Base-by-base conservation (phyloP, 148 eudicot genomes). In the Cornus controversa region DNA sequence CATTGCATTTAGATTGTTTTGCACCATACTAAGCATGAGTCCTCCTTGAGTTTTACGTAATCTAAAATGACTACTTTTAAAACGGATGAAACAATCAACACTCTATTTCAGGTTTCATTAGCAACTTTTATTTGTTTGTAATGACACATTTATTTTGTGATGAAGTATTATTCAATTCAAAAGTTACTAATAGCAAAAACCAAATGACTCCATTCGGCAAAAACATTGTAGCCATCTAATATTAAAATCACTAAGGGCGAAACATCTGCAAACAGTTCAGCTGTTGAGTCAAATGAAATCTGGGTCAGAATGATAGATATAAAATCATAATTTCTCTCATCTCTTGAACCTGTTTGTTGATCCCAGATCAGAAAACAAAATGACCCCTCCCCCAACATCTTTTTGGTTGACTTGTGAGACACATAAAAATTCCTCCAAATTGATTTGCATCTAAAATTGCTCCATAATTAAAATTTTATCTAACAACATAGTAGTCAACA, bases 181-280 rank as follows among this genome's bases (percentile, higher is more conserved):
- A 60, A 22, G 8, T 8, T 6, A 1, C 9, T 18, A 60, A 22
- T n/a, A 4, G 20, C 23, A 60, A 60, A n/a, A 18, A 18, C 64
- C 2, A 60, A 60, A 60, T 22, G 64, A 60, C 64, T 34, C n/a
- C 1, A 74, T 62, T 25, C 36, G 29, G 57, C 34, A 14, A 73
- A 90, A 8, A 91, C 92, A 79, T 89, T 91, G 81, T 84, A 91
- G 36, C 94, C 94, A 81, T 91, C 94, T 74, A 91, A 82, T 47
- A 91, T 92, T 6, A 90, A 91, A 18, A 80, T 82, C 72, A 88
- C 94, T 89, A 91, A 78, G 22, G 94, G 92, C 50, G 87, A 86
- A 76, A 92, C 90, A 83, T 90, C 91, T 68, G 70, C 80, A 84
- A 90, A 90, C 54, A 88, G 86, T 57, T 88, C 91, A 75, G 75